Evolutionary conservation across 345 rosid genomes (phyloP).

Genomic region (Laguncularia racemosa): DNA sequence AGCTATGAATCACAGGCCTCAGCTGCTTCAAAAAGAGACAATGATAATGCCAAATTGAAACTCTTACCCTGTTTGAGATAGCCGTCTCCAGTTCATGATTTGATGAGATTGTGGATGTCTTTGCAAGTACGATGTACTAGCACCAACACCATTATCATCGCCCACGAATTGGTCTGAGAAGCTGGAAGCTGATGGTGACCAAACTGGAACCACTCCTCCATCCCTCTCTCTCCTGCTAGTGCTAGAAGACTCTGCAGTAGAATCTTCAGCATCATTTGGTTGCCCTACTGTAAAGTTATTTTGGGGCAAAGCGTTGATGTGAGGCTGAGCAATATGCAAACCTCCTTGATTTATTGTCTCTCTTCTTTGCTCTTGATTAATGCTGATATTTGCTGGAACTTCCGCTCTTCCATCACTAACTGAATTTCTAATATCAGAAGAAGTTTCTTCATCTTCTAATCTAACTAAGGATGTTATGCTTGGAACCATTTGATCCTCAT

Average conservation of each 20-base stretch:
- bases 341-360: slow-evolving; percentile 30
- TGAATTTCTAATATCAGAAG: slow-evolving; percentile 41
- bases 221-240: slow-evolving; percentile 75
- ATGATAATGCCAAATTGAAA: not conserved
- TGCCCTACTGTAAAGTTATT: slow-evolving; percentile 34
- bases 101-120: slow-evolving; percentile 81
- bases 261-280: slow-evolving; percentile 55
- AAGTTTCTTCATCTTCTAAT: slow-evolving; percentile 67
- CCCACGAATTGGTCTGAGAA: slow-evolving; percentile 70
- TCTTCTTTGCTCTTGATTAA: slow-evolving; percentile 44
- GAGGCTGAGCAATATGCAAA: slow-evolving; percentile 23
- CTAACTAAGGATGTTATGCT: slow-evolving; percentile 78
- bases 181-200: slow-evolving; percentile 70
- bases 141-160: slow-evolving; percentile 73
- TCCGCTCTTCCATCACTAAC: slow-evolving; percentile 70
- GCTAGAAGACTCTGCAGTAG: slow-evolving; percentile 87
- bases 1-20: not conserved
- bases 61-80: slow-evolving; percentile 82
- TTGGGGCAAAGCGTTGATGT: slow-evolving; percentile 25
- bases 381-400: slow-evolving; percentile 60
- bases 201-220: slow-evolving; percentile 90
- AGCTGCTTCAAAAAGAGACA: not conserved
- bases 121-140: slow-evolving; percentile 69
- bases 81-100: slow-evolving; percentile 73
- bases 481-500: slow-evolving; percentile 99